Percentiles rank a stretch among this genome's conserved stretches.
Conservation (phyloP, 139 green algal genomes). For the Pleodorina starrii region DNA sequence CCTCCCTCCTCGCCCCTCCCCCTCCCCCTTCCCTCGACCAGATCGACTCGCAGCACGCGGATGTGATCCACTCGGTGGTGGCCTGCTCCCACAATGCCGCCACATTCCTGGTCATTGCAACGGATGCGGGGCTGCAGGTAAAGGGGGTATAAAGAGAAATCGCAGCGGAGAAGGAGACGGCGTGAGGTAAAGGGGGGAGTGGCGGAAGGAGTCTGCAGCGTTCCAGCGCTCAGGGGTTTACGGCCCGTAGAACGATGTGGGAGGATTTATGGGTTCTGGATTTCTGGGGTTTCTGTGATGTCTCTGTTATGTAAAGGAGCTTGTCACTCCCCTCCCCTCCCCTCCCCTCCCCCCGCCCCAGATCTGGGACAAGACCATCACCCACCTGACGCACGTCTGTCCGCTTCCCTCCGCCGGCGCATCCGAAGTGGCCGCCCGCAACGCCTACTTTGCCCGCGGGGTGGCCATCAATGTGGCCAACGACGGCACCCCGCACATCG, state of each 20-base stretch:
- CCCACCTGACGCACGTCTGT: slow-evolving; percentile 51
- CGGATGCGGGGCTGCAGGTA: slow-evolving; percentile 49
- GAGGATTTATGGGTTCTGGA: too few relatives aligned
- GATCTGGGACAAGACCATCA: slow-evolving; percentile 57
- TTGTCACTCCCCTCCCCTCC: too few relatives aligned
- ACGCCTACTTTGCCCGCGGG: slow-evolving; percentile 32
- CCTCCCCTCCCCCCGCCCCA: neutral
- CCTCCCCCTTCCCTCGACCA: neutral
- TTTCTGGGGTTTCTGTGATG: too few relatives aligned
- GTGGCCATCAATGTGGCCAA: slow-evolving; percentile 38
- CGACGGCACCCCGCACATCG: slow-evolving; percentile 42
- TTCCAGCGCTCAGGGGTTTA: too few relatives aligned
- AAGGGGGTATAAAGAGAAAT: too few relatives aligned
- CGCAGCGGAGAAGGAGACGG: too few relatives aligned
- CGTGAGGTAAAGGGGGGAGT: too few relatives aligned
- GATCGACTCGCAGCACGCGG: slow-evolving; percentile 33
- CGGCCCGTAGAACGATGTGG: too few relatives aligned
- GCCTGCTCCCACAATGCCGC: slow-evolving; percentile 24
- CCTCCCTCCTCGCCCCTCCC: neutral
- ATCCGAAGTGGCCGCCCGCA: neutral
- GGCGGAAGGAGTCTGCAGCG: too few relatives aligned
- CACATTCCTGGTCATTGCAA: slow-evolving; percentile 40
- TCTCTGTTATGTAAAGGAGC: too few relatives aligned
- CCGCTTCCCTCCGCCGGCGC: slow-evolving; percentile 36
- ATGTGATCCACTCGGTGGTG: slow-evolving; percentile 40